These are phyloP conservation scores for Tuber microsphaerosporum DNA, from an alignment of 495 filamentous ascomycete genomes.

Conservation along the genomic window DNA sequence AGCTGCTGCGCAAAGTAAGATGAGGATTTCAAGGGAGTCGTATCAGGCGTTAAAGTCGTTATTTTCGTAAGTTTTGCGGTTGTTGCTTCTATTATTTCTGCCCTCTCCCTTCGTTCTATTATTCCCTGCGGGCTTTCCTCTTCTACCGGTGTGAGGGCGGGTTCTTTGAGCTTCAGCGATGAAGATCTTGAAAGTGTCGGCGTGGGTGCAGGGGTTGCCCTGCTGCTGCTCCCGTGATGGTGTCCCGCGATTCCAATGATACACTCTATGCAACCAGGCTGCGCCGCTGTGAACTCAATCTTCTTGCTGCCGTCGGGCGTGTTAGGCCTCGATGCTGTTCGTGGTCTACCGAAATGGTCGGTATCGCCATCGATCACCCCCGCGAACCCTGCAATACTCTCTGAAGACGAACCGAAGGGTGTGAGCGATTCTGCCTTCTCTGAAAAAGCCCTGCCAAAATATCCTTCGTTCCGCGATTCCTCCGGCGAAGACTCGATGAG, in stretches of 20 bases:
- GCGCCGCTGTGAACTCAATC: conserved; percentile 22
- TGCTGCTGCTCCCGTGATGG: conserved; percentile 16
- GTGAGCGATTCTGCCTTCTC: background rate
- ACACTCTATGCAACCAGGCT: conserved; percentile 32
- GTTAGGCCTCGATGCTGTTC: conserved; percentile 23
- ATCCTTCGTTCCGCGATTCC: conserved; percentile 9
- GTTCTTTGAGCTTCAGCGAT: conserved; percentile 18
- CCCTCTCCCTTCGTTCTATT: background rate
- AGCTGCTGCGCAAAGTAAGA: background rate
- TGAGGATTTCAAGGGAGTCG: conserved; percentile 3
- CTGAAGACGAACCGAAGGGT: background rate
- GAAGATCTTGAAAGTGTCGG: conserved; percentile 12
- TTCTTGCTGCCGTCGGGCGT: conserved; percentile 31
- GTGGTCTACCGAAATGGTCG: conserved; percentile 31
- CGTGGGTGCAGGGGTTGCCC: conserved; percentile 13
- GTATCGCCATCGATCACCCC: conserved; percentile 20
- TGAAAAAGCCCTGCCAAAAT: conserved; percentile 19
- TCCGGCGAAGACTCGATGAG: conserved; percentile 19
- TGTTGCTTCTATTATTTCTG: background rate
- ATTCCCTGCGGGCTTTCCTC: background rate
- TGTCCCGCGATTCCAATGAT: conserved; percentile 24
- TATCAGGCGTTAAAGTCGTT: background rate
- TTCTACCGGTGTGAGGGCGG: background rate
- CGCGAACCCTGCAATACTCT: conserved; percentile 3
- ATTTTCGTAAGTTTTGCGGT: conserved; percentile 1